Evolutionary conservation across 1,284 basidiomycete genomes (phyloP).

Genomic region (Melampsora americana): DNA sequence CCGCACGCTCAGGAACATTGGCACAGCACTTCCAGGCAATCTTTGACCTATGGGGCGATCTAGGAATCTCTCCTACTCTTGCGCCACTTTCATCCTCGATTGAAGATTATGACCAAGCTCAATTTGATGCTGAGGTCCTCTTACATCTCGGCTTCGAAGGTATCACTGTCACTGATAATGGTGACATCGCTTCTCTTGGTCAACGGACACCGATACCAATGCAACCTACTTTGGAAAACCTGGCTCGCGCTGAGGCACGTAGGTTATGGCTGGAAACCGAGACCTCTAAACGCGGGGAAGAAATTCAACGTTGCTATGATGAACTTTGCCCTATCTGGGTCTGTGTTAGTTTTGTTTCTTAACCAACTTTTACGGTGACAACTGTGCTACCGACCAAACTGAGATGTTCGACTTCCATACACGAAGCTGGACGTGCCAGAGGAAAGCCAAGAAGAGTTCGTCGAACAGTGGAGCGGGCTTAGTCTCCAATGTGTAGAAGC

Average conservation of each 20-base stretch:
- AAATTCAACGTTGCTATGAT: slow-evolving; percentile 81
- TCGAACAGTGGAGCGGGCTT: slow-evolving; percentile 72
- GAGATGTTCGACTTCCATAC: background rate
- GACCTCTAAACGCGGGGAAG: slow-evolving; percentile 59
- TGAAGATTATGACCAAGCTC: slow-evolving; percentile 3
- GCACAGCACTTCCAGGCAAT: slow-evolving; percentile 12
- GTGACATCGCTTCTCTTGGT: slow-evolving; percentile 20
- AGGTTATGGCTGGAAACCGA: slow-evolving; percentile 19
- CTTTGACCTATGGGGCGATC: slow-evolving; percentile 32
- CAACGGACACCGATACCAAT: slow-evolving; percentile 22
- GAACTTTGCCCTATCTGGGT: slow-evolving; percentile 77
- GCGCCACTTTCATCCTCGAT: background rate
- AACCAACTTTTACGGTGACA: background rate
- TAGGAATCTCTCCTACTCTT: slow-evolving; percentile 29
- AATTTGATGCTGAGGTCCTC: slow-evolving; percentile 27
- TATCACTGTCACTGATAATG: slow-evolving; percentile 21
- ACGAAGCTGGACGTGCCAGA: slow-evolving; percentile 67
- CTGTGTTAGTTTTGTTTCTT: slow-evolving; percentile 45
- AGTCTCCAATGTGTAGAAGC: slow-evolving; percentile 52
- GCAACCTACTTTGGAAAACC: slow-evolving; percentile 26
- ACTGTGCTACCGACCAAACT: background rate
- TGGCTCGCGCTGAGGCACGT: background rate
- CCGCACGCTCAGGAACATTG: slow-evolving; percentile 10
- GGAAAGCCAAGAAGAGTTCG: slow-evolving; percentile 72
- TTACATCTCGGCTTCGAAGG: slow-evolving; percentile 24